A percentile compares a stretch with the other conserved stretches of the same genome.
Evolutionary conservation across 129 eudicot genomes (phyloP).

Genomic region (Artemisia annua): DNA sequence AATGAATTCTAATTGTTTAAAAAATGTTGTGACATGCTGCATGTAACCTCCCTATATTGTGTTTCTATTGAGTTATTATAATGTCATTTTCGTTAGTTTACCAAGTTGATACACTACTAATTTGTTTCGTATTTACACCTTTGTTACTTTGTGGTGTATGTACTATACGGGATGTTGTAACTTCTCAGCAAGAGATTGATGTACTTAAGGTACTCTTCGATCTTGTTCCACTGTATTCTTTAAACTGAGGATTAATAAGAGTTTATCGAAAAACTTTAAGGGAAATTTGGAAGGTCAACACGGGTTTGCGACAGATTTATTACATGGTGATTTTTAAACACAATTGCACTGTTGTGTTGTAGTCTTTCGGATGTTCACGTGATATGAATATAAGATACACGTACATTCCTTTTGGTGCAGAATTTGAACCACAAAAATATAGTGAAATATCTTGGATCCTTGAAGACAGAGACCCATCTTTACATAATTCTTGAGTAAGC

Average conservation of each 20-base stretch:
- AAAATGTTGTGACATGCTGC: slow-evolving; percentile 13
- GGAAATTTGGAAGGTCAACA: neutral
- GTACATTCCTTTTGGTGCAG: slow-evolving; percentile 45
- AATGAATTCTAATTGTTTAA: slow-evolving; percentile 4
- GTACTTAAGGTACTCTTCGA: slow-evolving; percentile 79
- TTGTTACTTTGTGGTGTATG: slow-evolving; percentile 37
- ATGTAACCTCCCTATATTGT: neutral
- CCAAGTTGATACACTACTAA: slow-evolving; percentile 4
- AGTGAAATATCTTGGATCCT: slow-evolving; percentile 95
- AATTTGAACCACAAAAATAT: slow-evolving; percentile 93
- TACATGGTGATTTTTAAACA: no score
- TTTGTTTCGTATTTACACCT: slow-evolving; percentile 15
- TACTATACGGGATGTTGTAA: slow-evolving; percentile 23
- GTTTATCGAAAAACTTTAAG: no score
- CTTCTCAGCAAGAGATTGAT: slow-evolving; percentile 91
- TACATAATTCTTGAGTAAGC: slow-evolving; percentile 96
- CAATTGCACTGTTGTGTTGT: no score
- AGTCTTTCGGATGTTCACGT: neutral
- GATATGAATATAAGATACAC: neutral
- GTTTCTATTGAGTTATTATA: slow-evolving; percentile 2
- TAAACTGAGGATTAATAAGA: no score
- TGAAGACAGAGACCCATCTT: slow-evolving; percentile 86
- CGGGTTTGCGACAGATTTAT: no score
- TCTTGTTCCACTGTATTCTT: neutral
- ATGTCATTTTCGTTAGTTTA: neutral